These are phyloP conservation scores for Trichoderma gracile DNA, from an alignment of 2,329 filamentous ascomycete genomes.

Conservation along the genomic window DNA sequence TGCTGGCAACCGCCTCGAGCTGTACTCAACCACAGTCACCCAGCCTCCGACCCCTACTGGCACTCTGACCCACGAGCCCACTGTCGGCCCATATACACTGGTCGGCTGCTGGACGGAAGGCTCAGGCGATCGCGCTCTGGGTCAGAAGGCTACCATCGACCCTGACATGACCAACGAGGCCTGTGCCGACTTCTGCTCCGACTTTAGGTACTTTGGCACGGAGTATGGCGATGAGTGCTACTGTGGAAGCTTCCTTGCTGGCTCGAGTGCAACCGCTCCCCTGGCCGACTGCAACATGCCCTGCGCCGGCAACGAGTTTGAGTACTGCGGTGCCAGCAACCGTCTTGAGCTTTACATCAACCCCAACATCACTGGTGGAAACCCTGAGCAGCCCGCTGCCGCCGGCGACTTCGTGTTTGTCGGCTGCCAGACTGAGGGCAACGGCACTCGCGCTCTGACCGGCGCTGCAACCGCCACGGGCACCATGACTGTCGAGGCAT, in stretches of 20 bases:
- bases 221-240: slow-evolving; percentile 45
- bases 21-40: slow-evolving; percentile 46
- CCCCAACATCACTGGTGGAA: slow-evolving; percentile 31
- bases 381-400: slow-evolving; percentile 37
- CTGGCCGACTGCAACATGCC: slow-evolving; percentile 40
- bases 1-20: slow-evolving; percentile 45
- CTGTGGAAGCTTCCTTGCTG: slow-evolving; percentile 39
- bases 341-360: slow-evolving; percentile 41
- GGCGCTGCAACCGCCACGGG: slow-evolving; percentile 31
- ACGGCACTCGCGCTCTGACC: slow-evolving; percentile 38
- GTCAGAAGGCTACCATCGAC: slow-evolving; percentile 31
- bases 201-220: slow-evolving; percentile 45
- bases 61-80: slow-evolving; percentile 31
- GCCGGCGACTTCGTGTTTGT: slow-evolving; percentile 38
- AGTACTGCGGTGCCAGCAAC: slow-evolving; percentile 40
- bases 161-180: slow-evolving; percentile 39
- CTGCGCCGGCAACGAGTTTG: slow-evolving; percentile 37
- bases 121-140: slow-evolving; percentile 39
- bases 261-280: slow-evolving; percentile 33
- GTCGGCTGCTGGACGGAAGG: slow-evolving; percentile 47
- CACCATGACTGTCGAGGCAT: slow-evolving; percentile 39
- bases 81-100: slow-evolving; percentile 36
- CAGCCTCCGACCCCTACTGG: slow-evolving; percentile 35
- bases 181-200: slow-evolving; percentile 40
- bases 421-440: slow-evolving; percentile 43